Base-by-base conservation (phyloP, 2,329 filamentous ascomycete species). In the Dothideomycetes sp. region DNA sequence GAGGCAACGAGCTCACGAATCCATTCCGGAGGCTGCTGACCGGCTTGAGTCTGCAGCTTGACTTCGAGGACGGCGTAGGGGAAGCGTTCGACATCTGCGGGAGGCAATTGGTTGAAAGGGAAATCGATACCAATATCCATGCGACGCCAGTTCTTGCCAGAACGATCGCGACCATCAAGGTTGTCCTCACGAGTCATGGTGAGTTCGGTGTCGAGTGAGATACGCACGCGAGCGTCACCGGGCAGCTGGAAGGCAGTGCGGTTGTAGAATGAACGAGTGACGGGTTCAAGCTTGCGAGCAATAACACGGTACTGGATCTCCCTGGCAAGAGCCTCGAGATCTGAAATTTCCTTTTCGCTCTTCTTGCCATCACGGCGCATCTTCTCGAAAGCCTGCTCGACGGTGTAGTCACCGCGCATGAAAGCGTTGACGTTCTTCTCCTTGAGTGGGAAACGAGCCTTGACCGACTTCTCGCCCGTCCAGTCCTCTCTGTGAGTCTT, bases 401-500 rank as follows among this genome's bases (percentile, higher is more conserved):
- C 88, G 2, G 87, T 84, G 56, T 94, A 73, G 53, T 87, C 79
- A 41, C 91, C 91, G 36, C 73, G 73, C 63, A 98, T 69, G 60
- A 88, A 98, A 11, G 85, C 74, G 57, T 96, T 96, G 56, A 98
- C 82, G 48, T 95, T 84, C 73, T 98, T 98, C 67, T 98, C 91
- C 68, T 98, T 96, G 49, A 91, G 72, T 7, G 84, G 74, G 57
- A 98, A 98, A 30, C 91, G 83, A 30, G 91, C 89, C 68, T 98
- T 98, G 65, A 98, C 91, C 2, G 89, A 96, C 67, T 96, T 94
- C 62, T 98, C 91, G 44, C 91, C 91, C 0, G 91, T 98, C 91
- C 91, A 98, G 61, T 98, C 91, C 63, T 98, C 91, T 27, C 91
- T 82, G 67, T 98, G 91, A 1, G 91, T 98, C 67, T 98, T 98